These are phyloP conservation scores for Plasmodium malariae DNA, from an alignment of 169 alveolate genomes.

Conservation along the genomic window DNA sequence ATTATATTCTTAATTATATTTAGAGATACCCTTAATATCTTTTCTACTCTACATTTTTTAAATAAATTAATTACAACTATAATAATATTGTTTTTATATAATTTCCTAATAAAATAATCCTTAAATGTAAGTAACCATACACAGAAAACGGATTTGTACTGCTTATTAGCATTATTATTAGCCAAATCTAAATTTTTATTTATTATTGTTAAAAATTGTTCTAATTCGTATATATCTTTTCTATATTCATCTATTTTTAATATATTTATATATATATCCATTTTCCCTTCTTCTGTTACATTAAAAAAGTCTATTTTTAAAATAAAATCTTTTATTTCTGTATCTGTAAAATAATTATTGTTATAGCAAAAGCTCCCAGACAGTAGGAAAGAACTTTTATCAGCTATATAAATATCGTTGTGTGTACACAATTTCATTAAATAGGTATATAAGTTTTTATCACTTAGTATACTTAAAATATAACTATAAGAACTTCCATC, in stretches of 20 bases:
- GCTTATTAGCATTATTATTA: slow-evolving; percentile 79
- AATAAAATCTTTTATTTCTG: slow-evolving; percentile 71
- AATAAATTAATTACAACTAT: slow-evolving; percentile 79
- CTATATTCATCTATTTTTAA: slow-evolving; percentile 76
- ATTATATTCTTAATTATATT: slow-evolving; percentile 80
- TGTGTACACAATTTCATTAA: slow-evolving; percentile 76
- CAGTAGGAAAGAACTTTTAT: slow-evolving; percentile 69
- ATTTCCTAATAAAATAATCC: slow-evolving; percentile 75
- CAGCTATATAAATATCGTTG: slow-evolving; percentile 74
- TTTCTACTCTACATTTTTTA: slow-evolving; percentile 83
- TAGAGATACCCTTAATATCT: slow-evolving; percentile 80
- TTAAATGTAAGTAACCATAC: slow-evolving; percentile 83
- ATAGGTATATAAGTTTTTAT: slow-evolving; percentile 37
- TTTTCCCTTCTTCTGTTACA: slow-evolving; percentile 77
- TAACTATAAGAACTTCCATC: slow-evolving; percentile 79
- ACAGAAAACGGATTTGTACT: slow-evolving; percentile 84
- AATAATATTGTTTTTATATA: slow-evolving; percentile 79
- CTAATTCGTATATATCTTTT: slow-evolving; percentile 78
- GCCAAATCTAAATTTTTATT: slow-evolving; percentile 74
- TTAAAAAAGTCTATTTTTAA: slow-evolving; percentile 77
- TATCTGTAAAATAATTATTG: slow-evolving; percentile 71
- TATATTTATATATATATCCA: slow-evolving; percentile 76
- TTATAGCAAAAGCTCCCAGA: slow-evolving; percentile 77
- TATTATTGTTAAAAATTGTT: slow-evolving; percentile 65
- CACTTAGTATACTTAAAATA: slow-evolving; percentile 49